Evolutionary conservation across 2,329 filamentous ascomycete genomes (phyloP), one percentile per base, ranked within the genome.

Genomic region (Calonectria hawksworthii): DNA sequence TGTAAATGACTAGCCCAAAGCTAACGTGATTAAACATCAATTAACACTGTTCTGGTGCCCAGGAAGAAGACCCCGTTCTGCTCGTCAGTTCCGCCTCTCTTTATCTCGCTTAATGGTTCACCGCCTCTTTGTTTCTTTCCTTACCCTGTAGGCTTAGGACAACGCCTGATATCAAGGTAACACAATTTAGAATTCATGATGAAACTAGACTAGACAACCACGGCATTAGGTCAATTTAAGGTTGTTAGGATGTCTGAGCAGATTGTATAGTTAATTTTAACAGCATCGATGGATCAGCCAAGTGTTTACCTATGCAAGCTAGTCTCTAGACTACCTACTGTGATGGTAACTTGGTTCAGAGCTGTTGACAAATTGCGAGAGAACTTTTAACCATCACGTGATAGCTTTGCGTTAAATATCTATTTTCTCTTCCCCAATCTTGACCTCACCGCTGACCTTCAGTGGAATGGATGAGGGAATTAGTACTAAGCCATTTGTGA

Each of bases 401-500:
- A 34, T 23, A 13, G 9, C 4, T 32, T 54, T 54, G 51, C 32
- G 8, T 16, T 21, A 56, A 34, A 32, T n/a, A 14, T 3, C 16
- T 11, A 32, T 34, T 34, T 13, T n/a, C 28, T 14, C 21, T 54
- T n/a, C 10, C 34, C 16, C 30, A 56, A 56, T 10, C 52, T 34
- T n/a, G 30, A 56, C 30, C 30, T 56, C 52, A 56, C 52, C 52
- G 52, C 52, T n/a, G 18, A n/a, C 18, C 30, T n/a, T 7, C 3
- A 14, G 52, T 28, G 30, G 26, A 56, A 34, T 56, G 52, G 18
- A 23, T 56, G 52, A 56, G 30, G 30, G 30, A 28, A 56, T 34
- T 21, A 56, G 52, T n/a, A 56, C 52, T 56, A 34, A 56, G 30
- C 52, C 18, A 11, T 56, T 56, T 56, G 52, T 32, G 52, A 56